phyloP scores from a whole-genome alignment of 306 rosid species.

The Casuarina glauca region DNA sequence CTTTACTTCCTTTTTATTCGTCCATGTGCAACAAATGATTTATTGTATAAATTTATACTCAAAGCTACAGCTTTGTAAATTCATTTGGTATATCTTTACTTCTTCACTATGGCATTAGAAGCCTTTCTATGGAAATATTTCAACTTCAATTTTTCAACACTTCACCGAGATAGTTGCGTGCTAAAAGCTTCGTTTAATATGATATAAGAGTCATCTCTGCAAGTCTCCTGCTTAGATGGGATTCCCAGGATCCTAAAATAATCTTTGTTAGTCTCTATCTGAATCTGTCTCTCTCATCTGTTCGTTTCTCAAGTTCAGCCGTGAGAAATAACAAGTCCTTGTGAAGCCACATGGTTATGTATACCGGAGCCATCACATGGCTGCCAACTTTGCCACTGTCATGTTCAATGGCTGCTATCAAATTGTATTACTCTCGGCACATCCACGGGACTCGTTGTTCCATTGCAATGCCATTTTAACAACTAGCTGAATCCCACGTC shows the following conservation, averaged over 20 bases:
- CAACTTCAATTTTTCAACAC: no score
- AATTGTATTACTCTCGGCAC: not conserved
- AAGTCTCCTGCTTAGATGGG: not conserved
- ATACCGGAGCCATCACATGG: not conserved
- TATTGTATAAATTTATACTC: no score
- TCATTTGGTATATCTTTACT: no score
- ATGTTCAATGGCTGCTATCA: not conserved
- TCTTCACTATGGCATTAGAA: no score
- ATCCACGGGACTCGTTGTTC: not conserved
- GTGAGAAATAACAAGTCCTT: not conserved
- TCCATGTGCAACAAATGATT: no score
- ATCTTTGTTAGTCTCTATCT: not conserved
- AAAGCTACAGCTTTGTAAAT: no score
- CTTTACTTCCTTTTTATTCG: no score
- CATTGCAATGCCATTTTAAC: not conserved
- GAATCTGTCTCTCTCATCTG: not conserved
- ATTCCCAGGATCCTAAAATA: not conserved
- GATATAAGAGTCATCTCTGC: no score
- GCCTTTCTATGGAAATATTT: no score
- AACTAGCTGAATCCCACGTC: slow-evolving; percentile 1
- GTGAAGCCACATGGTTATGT: slow-evolving; percentile 1
- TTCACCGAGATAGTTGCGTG: no score
- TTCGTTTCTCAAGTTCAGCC: not conserved
- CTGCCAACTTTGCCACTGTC: not conserved
- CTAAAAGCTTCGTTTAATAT: no score